These are phyloP conservation scores for Xylariales sp. DNA, from an alignment of 2,329 filamentous ascomycete species.

Conservation along the genomic window DNA sequence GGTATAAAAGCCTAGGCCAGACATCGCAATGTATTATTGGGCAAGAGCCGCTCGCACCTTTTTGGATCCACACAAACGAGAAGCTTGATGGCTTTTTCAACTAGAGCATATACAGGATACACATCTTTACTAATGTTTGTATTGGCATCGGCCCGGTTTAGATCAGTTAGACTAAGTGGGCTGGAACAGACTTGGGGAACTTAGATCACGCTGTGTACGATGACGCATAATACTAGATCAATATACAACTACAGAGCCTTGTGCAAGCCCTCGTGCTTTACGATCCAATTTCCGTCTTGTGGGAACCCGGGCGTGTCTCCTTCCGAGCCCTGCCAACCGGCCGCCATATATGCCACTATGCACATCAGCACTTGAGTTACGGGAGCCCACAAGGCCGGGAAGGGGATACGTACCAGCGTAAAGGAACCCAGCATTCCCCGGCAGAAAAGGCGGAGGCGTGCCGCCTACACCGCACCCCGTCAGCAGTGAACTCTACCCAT, in stretches of 20 bases:
- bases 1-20: neutral
- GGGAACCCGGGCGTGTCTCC: conserved; percentile 53
- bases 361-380: neutral
- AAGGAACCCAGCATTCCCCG: conserved; percentile 54
- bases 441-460: conserved; percentile 52
- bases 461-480: conserved; percentile 25
- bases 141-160: neutral
- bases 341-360: conserved; percentile 53
- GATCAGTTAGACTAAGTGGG: neutral
- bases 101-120: conserved; percentile 8
- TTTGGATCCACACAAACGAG: neutral
- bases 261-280: conserved; percentile 51
- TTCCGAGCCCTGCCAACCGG: conserved; percentile 48
- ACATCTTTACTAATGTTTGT: neutral
- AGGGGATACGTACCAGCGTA: conserved; percentile 45
- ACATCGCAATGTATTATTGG: neutral
- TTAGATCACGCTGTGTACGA: conserved; percentile 18
- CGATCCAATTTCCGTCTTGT: conserved; percentile 50
- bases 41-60: neutral
- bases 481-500: conserved; percentile 12
- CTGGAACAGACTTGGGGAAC: neutral
- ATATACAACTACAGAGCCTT: conserved; percentile 48
- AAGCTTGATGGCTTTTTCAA: neutral
- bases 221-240: neutral
- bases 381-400: neutral